These are phyloP conservation scores for Elongisporangium prolatum DNA, from an alignment of 352 stramenopile genomes.

Conservation along the genomic window DNA sequence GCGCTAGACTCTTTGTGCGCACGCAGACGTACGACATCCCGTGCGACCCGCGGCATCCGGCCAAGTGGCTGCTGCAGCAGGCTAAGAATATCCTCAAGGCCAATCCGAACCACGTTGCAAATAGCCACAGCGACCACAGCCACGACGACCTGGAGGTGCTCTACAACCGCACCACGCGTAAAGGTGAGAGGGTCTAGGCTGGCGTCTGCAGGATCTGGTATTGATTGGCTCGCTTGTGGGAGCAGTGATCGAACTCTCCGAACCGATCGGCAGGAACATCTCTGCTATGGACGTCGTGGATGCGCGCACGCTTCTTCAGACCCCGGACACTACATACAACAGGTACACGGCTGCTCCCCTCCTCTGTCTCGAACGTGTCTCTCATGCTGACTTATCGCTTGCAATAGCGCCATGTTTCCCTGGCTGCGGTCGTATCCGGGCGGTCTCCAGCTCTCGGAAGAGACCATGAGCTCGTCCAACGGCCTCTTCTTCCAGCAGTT, in stretches of 20 bases:
- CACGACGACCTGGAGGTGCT: conserved; percentile 75
- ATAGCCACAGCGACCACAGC: neutral
- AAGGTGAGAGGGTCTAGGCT: conserved; percentile 20
- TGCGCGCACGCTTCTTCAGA: conserved; percentile 61
- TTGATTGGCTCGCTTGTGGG: neutral
- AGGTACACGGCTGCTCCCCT: conserved; percentile 10
- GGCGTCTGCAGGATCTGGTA: too few species aligned
- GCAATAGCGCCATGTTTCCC: conserved; percentile 58
- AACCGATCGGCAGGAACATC: conserved; percentile 59
- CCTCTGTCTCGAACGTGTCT: neutral
- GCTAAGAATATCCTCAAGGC: conserved; percentile 56
- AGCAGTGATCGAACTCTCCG: conserved; percentile 59
- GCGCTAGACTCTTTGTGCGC: conserved; percentile 57
- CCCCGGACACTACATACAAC: conserved; percentile 55
- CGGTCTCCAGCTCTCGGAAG: conserved; percentile 35
- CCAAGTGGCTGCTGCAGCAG: conserved; percentile 70
- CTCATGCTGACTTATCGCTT: neutral
- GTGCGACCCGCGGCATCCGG: conserved; percentile 64
- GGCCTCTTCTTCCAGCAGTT: conserved; percentile 84
- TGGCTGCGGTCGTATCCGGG: conserved; percentile 68
- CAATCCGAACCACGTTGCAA: conserved; percentile 6
- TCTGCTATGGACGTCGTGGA: conserved; percentile 78
- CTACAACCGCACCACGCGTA: conserved; percentile 68
- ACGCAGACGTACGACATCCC: conserved; percentile 84
- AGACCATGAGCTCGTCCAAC: conserved; percentile 61